Evolutionary conservation across 257 asterid species (phyloP).

Genomic region (Solanum arcanum): DNA sequence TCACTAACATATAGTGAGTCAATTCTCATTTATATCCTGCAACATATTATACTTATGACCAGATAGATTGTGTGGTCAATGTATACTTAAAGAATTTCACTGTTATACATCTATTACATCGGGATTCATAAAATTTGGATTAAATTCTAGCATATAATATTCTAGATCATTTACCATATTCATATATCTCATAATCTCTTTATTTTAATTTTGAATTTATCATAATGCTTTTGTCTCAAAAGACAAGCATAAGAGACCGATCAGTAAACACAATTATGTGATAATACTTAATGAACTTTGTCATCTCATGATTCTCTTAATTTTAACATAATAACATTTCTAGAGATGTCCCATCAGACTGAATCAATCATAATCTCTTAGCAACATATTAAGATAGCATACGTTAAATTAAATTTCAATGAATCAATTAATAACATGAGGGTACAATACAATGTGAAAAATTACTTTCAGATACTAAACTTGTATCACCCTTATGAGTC

Average conservation of each 20-base stretch:
- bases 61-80: too few relatives aligned
- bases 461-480: too few relatives aligned
- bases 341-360: not conserved
- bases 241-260: too few relatives aligned
- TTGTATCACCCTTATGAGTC: not conserved
- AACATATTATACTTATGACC: not conserved
- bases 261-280: not conserved
- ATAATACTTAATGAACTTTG: not conserved
- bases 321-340: too few relatives aligned
- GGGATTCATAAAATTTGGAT: too few relatives aligned
- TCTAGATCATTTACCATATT: too few relatives aligned
- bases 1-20: not conserved
- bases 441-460: not conserved
- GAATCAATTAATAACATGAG: not conserved
- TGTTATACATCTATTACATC: not conserved
- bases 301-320: not conserved
- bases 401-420: not conserved
- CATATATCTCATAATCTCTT: not conserved
- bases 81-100: too few relatives aligned
- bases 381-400: not conserved
- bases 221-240: too few relatives aligned
- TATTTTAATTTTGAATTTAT: not conserved
- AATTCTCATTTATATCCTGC: not conserved
- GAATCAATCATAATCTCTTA: not conserved
- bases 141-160: too few relatives aligned